Conservation (phyloP, 805 yeast species). For the Saturnispora zaruensis region DNA sequence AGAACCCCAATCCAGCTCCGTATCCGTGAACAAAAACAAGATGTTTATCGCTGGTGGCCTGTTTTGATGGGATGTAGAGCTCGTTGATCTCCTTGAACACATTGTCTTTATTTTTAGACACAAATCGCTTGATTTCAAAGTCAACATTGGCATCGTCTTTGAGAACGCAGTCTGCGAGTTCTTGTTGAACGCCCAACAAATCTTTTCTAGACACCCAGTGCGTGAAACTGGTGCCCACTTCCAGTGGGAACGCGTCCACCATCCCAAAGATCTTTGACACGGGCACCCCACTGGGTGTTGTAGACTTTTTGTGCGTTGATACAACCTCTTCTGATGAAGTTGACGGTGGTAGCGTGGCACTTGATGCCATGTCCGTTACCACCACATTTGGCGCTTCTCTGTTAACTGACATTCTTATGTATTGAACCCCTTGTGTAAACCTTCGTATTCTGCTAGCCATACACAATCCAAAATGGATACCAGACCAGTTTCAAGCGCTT, state of each 20-base stretch:
- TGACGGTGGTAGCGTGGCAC: background rate
- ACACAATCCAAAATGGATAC: background rate
- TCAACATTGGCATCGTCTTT: conserved; percentile 39
- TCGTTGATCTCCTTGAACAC: conserved; percentile 62
- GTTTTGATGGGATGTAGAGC: conserved; percentile 38
- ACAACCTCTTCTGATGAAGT: background rate
- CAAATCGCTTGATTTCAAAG: conserved; percentile 44
- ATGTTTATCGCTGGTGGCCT: conserved; percentile 31
- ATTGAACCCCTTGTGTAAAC: background rate
- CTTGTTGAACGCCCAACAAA: conserved; percentile 29
- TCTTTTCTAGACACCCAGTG: conserved; percentile 35
- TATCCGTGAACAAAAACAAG: conserved; percentile 84
- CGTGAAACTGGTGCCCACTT: conserved; percentile 40
- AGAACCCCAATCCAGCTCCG: conserved; percentile 85
- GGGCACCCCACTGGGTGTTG: conserved; percentile 64
- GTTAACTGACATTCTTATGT: background rate
- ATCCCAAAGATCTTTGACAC: conserved; percentile 33
- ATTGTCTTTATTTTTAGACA: conserved; percentile 29
- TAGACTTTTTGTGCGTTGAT: conserved; percentile 38
- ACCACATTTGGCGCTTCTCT: background rate
- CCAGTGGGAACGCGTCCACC: conserved; percentile 49
- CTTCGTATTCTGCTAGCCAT: background rate
- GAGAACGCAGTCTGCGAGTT: conserved; percentile 45
- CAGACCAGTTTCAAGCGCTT: background rate
- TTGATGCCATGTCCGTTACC: background rate